Conservation (phyloP, 2,329 filamentous ascomycete species). For the Xylaria sp. region DNA sequence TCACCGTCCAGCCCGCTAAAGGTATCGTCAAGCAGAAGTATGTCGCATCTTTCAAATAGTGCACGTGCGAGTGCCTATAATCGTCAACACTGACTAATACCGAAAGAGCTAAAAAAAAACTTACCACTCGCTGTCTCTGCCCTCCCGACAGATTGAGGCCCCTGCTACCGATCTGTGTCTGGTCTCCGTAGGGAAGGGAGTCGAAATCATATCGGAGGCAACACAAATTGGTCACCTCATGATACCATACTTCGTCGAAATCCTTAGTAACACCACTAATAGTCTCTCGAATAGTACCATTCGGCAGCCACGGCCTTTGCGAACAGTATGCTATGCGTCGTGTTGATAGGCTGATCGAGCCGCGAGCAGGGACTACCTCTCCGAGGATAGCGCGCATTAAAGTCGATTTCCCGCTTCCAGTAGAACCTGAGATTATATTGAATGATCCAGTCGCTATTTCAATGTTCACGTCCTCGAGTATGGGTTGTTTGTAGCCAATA, state of each 20-base stretch:
- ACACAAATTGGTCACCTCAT: slow-evolving; percentile 44
- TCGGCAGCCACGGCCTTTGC: slow-evolving; percentile 54
- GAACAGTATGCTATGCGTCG: slow-evolving; percentile 52
- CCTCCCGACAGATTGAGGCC: slow-evolving; percentile 49
- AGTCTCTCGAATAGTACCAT: slow-evolving; percentile 49
- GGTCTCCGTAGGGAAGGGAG: slow-evolving; percentile 40
- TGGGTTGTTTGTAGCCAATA: neutral
- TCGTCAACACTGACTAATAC: slow-evolving; percentile 12
- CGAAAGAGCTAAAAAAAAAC: slow-evolving; percentile 3
- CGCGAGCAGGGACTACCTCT: slow-evolving; percentile 39
- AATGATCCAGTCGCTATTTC: slow-evolving; percentile 42
- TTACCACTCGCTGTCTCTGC: slow-evolving; percentile 48
- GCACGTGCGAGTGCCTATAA: slow-evolving; percentile 53
- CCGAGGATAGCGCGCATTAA: slow-evolving; percentile 38
- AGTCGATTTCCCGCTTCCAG: slow-evolving; percentile 47
- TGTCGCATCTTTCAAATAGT: slow-evolving; percentile 48
- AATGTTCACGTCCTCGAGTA: slow-evolving; percentile 42
- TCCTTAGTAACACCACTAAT: slow-evolving; percentile 44
- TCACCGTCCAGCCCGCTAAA: slow-evolving; percentile 53
- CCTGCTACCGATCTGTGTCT: slow-evolving; percentile 36
- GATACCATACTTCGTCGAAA: slow-evolving; percentile 48
- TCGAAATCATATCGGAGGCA: slow-evolving; percentile 45
- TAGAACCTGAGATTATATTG: slow-evolving; percentile 44
- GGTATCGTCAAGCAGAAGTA: slow-evolving; percentile 52
- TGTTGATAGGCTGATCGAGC: slow-evolving; percentile 46